Conservation (phyloP, 2,329 filamentous ascomycete genomes). For the Ophiobolus disseminans region DNA sequence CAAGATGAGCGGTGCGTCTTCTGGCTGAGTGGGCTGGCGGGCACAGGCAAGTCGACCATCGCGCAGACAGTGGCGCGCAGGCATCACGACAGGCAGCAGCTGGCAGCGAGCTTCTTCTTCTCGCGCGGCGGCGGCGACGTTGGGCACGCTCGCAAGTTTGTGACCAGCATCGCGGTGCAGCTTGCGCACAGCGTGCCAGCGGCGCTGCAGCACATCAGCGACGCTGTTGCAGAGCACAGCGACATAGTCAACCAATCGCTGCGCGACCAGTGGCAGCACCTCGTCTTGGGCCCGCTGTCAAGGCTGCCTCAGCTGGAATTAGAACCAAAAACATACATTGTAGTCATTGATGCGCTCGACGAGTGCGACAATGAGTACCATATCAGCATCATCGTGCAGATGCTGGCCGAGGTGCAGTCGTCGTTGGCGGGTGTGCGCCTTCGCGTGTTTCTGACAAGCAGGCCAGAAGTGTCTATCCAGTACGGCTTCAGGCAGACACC, state of each 20-base stretch:
- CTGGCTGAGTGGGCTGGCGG: slow-evolving; percentile 40
- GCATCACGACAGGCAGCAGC: slow-evolving; percentile 5
- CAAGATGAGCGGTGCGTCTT: slow-evolving; percentile 25
- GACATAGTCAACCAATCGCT: slow-evolving; percentile 17
- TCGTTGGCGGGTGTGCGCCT: slow-evolving; percentile 8
- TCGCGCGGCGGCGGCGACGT: slow-evolving; percentile 16
- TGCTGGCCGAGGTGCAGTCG: slow-evolving; percentile 8
- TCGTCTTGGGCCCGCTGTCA: slow-evolving; percentile 18
- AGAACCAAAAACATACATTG: background rate
- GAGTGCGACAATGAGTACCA: slow-evolving; percentile 34
- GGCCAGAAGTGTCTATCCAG: slow-evolving; percentile 21
- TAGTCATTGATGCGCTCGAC: slow-evolving; percentile 39
- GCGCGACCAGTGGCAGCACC: slow-evolving; percentile 25
- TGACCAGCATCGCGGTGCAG: slow-evolving; percentile 21
- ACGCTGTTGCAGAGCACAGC: slow-evolving; percentile 11
- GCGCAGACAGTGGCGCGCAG: slow-evolving; percentile 32
- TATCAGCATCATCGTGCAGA: slow-evolving; percentile 15
- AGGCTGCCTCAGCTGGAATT: background rate
- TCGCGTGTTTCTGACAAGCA: slow-evolving; percentile 25
- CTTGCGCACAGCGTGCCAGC: slow-evolving; percentile 12
- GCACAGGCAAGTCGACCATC: slow-evolving; percentile 45
- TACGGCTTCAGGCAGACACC: slow-evolving; percentile 13
- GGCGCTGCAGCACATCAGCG: slow-evolving; percentile 7
- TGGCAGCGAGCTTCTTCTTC: slow-evolving; percentile 32
- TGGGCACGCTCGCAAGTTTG: slow-evolving; percentile 14